Base-by-base conservation (phyloP, 352 stramenopile genomes). In the Nothophytophthora sp. region DNA sequence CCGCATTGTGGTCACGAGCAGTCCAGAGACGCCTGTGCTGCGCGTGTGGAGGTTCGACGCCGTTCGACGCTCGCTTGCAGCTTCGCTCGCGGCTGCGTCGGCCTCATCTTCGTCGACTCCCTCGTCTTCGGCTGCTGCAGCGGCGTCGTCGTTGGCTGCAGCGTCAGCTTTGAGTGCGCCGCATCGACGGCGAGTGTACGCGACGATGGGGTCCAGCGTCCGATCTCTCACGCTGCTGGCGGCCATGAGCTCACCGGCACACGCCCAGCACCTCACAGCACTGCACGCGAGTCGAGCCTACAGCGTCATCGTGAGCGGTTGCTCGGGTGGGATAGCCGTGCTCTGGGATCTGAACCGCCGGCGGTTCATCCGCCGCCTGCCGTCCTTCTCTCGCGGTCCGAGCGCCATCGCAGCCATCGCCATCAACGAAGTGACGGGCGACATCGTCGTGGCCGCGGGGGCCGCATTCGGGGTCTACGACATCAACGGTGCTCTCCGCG, bases 341-440 rank as follows among this genome's bases (percentile, higher is more conserved):
- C 65, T 91, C 12, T 91, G 81, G 81, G 81, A 91, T 28, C 50
- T 91, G 2, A 91, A 91, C 16, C 78, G 81, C 13, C 70, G 81
- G 15, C 53, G 71, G 22, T 83, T 72, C 30, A 62, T 88, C 35
- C 62, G 74, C 11, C 71, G 73, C 9, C 55, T 90, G 15, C 49
- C 70, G n/a, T 46, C 59, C 1, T 55, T 76, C 12, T 38, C 36
- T 0, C 9, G 23, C 33, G 25, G 15, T 32, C 4, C 8, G 15
- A 48, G 30, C 18, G 2, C 34, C 5, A 79, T 88, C 55, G 57
- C 61, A 6, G 58, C 63, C 22, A 73, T 90, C 30, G 74, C 63
- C 12, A 88, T 91, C 41, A 85, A 88, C 51, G 72, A 86, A 39
- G 61, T 85, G 19, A 80, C 60, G 1, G 81, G 81, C 23, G 79